Percentiles rank a stretch among this genome's conserved stretches.
Conservation (phyloP, 1,284 basidiomycete genomes). For the Ceratobasidium sp. region DNA sequence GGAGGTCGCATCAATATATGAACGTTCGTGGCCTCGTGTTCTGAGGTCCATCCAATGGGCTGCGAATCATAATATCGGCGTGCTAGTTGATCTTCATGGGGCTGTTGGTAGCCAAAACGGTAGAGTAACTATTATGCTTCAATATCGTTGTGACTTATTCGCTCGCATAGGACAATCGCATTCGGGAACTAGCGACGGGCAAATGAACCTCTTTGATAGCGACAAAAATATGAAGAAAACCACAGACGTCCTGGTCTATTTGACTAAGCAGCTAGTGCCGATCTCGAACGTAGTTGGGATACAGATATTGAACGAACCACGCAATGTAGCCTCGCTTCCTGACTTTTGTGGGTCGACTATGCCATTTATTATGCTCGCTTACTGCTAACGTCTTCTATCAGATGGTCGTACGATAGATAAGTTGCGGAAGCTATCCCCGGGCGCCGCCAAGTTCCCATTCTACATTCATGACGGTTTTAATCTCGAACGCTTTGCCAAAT, state of each 20-base stretch:
- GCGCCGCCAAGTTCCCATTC: conserved; percentile 69
- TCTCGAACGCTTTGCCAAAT: conserved; percentile 69
- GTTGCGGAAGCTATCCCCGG: conserved; percentile 66
- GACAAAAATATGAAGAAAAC: conserved; percentile 70
- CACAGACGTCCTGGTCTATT: conserved; percentile 68
- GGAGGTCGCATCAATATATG: conserved; percentile 45
- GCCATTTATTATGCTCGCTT: not conserved
- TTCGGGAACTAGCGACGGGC: conserved; percentile 78
- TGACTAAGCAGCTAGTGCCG: conserved; percentile 68
- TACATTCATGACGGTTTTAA: conserved; percentile 84
- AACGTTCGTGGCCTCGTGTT: conserved; percentile 45
- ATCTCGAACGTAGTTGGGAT: conserved; percentile 84
- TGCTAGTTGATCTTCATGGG: conserved; percentile 82
- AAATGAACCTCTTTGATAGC: conserved; percentile 68
- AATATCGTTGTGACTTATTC: not conserved
- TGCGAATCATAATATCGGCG: conserved; percentile 70
- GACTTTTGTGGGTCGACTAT: conserved; percentile 66
- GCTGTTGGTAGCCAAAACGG: conserved; percentile 73
- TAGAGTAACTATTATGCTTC: not conserved
- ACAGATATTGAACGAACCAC: conserved; percentile 81
- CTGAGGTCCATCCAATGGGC: conserved; percentile 47
- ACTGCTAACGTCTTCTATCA: conserved; percentile 50
- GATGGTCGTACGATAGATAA: conserved; percentile 67
- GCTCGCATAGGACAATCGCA: conserved; percentile 67
- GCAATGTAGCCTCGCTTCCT: conserved; percentile 62